These are phyloP conservation scores for Neofusicoccum sp. DNA, from an alignment of 2,329 filamentous ascomycete species.

Conservation along the genomic window DNA sequence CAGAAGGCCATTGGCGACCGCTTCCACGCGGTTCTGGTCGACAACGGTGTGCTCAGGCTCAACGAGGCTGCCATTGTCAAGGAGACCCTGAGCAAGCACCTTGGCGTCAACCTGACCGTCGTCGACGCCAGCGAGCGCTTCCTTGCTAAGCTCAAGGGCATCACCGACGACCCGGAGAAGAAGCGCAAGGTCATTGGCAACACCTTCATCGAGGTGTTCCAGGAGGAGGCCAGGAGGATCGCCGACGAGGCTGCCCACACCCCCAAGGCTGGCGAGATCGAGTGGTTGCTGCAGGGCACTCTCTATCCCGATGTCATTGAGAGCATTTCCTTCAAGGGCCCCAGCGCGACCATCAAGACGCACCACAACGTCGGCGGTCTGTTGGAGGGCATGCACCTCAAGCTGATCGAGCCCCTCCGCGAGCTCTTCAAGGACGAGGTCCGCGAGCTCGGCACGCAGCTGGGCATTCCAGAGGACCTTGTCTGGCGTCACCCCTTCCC, in stretches of 20 bases:
- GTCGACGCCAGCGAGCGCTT: conserved; percentile 78
- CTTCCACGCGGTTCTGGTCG: conserved; percentile 80
- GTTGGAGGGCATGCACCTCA: conserved; percentile 60
- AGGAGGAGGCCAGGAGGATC: conserved; percentile 73
- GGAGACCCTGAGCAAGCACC: conserved; percentile 70
- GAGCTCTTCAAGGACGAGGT: conserved; percentile 86
- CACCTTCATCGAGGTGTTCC: conserved; percentile 80
- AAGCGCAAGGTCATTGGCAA: conserved; percentile 90
- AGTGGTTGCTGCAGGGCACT: conserved; percentile 86
- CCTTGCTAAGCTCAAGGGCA: conserved; percentile 70
- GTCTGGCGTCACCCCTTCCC: conserved; percentile 79
- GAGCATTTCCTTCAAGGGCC: conserved; percentile 70
- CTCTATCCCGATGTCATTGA: conserved; percentile 75
- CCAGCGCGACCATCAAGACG: conserved; percentile 70
- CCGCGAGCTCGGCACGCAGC: conserved; percentile 63
- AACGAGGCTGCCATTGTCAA: conserved; percentile 83
- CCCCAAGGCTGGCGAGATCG: conserved; percentile 68
- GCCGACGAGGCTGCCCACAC: conserved; percentile 68
- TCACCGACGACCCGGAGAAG: conserved; percentile 72
- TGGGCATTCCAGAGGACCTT: conserved; percentile 71
- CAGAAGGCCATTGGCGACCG: conserved; percentile 80
- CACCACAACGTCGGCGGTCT: conserved; percentile 73
- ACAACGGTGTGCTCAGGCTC: conserved; percentile 82
- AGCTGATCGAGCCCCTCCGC: conserved; percentile 75
- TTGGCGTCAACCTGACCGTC: conserved; percentile 88